phyloP scores from a whole-genome alignment of 768 basidiomycete species.

The Hericium coralloides region DNA sequence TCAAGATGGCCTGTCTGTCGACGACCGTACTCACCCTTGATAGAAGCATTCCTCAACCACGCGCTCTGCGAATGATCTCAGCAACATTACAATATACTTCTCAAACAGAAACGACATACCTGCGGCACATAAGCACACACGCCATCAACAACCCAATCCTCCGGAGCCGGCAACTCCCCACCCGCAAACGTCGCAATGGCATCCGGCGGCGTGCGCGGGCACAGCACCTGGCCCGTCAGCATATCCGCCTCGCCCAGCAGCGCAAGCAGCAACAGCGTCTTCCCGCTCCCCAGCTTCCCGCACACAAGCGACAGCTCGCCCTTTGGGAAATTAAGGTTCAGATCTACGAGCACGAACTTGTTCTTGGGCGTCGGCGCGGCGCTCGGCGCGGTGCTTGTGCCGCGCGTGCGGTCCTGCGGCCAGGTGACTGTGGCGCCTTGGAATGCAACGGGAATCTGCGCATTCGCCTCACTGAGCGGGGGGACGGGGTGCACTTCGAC shows the following conservation, averaged over 20 bases:
- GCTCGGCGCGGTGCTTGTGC: conserved; percentile 42
- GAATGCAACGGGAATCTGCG: conserved; percentile 58
- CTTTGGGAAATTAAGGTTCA: conserved; percentile 67
- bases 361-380: conserved; percentile 62
- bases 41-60: conserved; percentile 70
- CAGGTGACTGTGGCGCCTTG: conserved; percentile 86
- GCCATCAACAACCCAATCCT: conserved; percentile 70
- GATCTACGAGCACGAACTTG: conserved; percentile 75
- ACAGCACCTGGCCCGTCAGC: conserved; percentile 69
- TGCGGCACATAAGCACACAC: conserved; percentile 86
- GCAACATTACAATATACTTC: conserved; percentile 3
- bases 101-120: conserved; percentile 26
- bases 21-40: conserved; percentile 29
- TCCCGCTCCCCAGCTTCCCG: conserved; percentile 85
- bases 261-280: conserved; percentile 75
- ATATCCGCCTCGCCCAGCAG: conserved; percentile 86
- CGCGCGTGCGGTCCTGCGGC: conserved; percentile 63
- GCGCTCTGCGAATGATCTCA: conserved; percentile 25
- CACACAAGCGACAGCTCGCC: conserved; percentile 79
- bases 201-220: conserved; percentile 81
- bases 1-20: neutral
- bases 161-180: conserved; percentile 33
- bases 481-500: conserved; percentile 62
- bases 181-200: conserved; percentile 53
- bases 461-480: conserved; percentile 35